Evolutionary conservation across 148 eudicot species (phyloP).

Genomic region (Pouteria glomerata): DNA sequence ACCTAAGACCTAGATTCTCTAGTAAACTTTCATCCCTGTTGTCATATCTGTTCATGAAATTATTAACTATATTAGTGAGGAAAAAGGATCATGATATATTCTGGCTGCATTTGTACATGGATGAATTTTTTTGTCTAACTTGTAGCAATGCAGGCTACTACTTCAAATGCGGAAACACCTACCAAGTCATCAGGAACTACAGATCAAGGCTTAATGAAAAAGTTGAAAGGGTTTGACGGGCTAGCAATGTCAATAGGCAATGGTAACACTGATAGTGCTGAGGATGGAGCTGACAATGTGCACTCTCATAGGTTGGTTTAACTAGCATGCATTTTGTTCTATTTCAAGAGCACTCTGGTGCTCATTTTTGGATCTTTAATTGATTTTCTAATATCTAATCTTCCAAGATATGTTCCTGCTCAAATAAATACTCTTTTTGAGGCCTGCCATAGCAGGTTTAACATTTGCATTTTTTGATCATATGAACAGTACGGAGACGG

Average conservation of each 20-base stretch:
- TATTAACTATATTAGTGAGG: background rate
- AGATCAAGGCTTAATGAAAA: slow-evolving; percentile 60
- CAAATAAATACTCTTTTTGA: background rate
- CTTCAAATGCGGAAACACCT: slow-evolving; percentile 66
- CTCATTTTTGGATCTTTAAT: background rate
- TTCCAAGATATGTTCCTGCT: background rate
- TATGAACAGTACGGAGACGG: slow-evolving; percentile 66
- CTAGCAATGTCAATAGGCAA: slow-evolving; percentile 90
- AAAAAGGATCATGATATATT: background rate
- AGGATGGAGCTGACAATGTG: slow-evolving; percentile 43
- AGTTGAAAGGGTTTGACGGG: slow-evolving; percentile 78
- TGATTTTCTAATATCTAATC: background rate
- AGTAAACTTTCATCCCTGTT: background rate
- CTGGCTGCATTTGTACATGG: background rate
- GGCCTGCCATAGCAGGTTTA: background rate
- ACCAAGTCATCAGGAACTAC: slow-evolving; percentile 63
- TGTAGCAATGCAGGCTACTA: slow-evolving; percentile 40
- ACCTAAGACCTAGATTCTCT: slow-evolving; percentile 7
- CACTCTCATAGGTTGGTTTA: slow-evolving; percentile 60
- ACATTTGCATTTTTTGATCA: background rate
- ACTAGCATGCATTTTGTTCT: background rate
- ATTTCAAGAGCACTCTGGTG: background rate
- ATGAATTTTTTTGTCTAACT: slow-evolving; percentile 5
- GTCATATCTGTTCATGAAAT: background rate
- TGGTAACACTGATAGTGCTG: slow-evolving; percentile 50